A percentile compares a stretch with the other conserved stretches of the same genome.
Conservation (phyloP, 2,329 filamentous ascomycete genomes). For the Stromatinia cepivora region DNA sequence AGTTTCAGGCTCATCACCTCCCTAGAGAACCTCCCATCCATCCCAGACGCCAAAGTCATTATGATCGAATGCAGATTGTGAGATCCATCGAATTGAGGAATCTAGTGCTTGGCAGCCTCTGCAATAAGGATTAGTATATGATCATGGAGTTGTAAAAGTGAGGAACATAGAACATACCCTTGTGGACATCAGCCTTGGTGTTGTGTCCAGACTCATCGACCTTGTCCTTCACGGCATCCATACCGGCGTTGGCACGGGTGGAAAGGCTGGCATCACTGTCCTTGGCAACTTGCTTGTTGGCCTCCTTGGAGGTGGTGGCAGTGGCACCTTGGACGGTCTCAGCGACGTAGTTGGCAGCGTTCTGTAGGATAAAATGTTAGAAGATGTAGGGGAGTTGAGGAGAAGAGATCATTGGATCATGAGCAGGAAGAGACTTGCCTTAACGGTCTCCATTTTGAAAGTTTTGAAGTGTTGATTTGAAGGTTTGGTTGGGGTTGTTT, state of each 20-base stretch:
- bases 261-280: slow-evolving; percentile 47
- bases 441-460: slow-evolving; percentile 43
- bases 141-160: neutral
- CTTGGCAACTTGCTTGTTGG: slow-evolving; percentile 59
- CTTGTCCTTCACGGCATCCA: slow-evolving; percentile 55
- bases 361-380: slow-evolving; percentile 36
- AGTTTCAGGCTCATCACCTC: slow-evolving; percentile 11
- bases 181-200: slow-evolving; percentile 50
- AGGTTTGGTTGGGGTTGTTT: slow-evolving; percentile 25
- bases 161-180: slow-evolving; percentile 39
- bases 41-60: slow-evolving; percentile 22
- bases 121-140: slow-evolving; percentile 25
- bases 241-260: slow-evolving; percentile 52
- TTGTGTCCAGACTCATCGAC: slow-evolving; percentile 53
- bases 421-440: slow-evolving; percentile 32
- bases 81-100: slow-evolving; percentile 11
- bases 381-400: neutral
- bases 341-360: slow-evolving; percentile 57
- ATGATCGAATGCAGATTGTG: slow-evolving; percentile 9
- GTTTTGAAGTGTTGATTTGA: slow-evolving; percentile 27
- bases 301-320: slow-evolving; percentile 55
- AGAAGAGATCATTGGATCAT: neutral
- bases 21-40: slow-evolving; percentile 12
- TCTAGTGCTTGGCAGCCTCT: slow-evolving; percentile 43
- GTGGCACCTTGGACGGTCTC: slow-evolving; percentile 53